Conservation (phyloP, 208 protist species). For the Trypanosoma brucei region DNA sequence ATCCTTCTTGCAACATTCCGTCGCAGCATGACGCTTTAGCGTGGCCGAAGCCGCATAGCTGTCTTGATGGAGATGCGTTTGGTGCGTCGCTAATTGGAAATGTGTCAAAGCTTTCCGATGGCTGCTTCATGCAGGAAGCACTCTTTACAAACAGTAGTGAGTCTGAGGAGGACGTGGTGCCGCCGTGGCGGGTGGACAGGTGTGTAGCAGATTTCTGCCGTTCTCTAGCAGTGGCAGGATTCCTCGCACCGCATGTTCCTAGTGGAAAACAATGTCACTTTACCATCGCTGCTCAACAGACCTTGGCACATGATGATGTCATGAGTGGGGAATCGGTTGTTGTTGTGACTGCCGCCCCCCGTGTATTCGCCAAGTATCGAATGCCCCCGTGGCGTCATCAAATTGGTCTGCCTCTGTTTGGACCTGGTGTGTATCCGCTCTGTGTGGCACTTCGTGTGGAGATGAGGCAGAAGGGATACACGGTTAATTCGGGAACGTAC, state of each 20-base stretch:
- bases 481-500: conserved; percentile 46
- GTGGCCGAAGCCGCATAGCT: conserved; percentile 1
- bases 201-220: conserved; percentile 42
- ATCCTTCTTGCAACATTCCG: not conserved
- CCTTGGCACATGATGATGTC: conserved; percentile 38
- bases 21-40: not conserved
- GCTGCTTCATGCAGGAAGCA: conserved; percentile 4
- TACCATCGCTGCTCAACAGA: conserved; percentile 50
- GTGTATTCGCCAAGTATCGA: conserved; percentile 41
- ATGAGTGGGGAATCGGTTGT: conserved; percentile 41
- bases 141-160: conserved; percentile 3
- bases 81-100: not conserved
- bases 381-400: conserved; percentile 64
- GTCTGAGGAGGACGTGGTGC: conserved; percentile 25
- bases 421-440: conserved; percentile 12
- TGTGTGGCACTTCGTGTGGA: conserved; percentile 65
- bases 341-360: conserved; percentile 52
- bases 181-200: conserved; percentile 57
- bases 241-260: conserved; percentile 2
- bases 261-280: conserved; percentile 15
- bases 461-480: conserved; percentile 47
- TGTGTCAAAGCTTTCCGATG: conserved; percentile 10
- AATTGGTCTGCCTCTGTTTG: conserved; percentile 56
- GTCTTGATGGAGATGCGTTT: not conserved
- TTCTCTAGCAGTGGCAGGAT: conserved; percentile 16